Base-by-base conservation (phyloP, 805 yeast genomes). In the Monosporozyma siamensis region DNA sequence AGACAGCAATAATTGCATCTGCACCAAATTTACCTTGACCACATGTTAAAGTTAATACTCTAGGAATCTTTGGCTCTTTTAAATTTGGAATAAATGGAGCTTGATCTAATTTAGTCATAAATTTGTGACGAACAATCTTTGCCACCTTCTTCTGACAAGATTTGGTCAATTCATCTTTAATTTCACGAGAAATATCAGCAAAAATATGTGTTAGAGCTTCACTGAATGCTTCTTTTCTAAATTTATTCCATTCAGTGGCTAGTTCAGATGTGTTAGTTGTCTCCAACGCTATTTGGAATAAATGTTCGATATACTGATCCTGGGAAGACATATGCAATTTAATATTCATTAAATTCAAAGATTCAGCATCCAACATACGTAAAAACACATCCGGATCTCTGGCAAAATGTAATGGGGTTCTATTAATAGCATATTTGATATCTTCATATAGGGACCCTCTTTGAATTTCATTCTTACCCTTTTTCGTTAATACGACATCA, bases 361-460 rank as follows among this genome's bases (percentile, higher is more conserved):
- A 63, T 59, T 92, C 98, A 2, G 97, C 98, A 55, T 83, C 89
- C 39, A 89, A 65, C 95, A 92, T 92, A 55, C 94, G 75, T 54
- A 92, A 68, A 52, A 83, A 86, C 32, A 82, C 66, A 52, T 87
- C 95, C 1, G 98, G 97, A 43, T 77, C 71, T 30, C 68, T 68
- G 6, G 76, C 72, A 55, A 92, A 76, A 44, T 87, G 87, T n/a
- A 74, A 72, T 12, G 89, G 80, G 2, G 84, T 71, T 58, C 92
- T 75, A 63, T 87, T 84, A 44, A 78, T 73, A 18, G 96, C 94
- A 63, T 92, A 92, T 58, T 92, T 92, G 66, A 92, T 80, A 56
- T 87, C 95, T 45, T 84, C 87, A 54, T 80, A 89, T 2, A 88
- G 82, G 42, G 89, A 80, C 50, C 79, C 80, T 41, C 75, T 79